phyloP scores from a whole-genome alignment of 2,329 filamentous ascomycete genomes.

The Ophiobolus disseminans region DNA sequence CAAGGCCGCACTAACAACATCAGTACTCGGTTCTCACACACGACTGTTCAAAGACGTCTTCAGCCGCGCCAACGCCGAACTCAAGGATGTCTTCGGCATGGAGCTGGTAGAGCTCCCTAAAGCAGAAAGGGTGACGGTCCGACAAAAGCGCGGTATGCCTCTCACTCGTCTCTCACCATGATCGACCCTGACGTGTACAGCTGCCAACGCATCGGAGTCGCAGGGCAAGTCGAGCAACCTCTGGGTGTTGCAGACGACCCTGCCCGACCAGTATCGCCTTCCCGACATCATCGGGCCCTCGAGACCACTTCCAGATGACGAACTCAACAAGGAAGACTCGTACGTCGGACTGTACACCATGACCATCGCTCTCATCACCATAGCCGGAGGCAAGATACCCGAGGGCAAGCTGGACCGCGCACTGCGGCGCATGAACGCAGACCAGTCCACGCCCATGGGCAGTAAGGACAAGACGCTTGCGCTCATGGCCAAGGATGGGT shows the following conservation, averaged over 20 bases:
- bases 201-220: slow-evolving; percentile 62
- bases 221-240: slow-evolving; percentile 65
- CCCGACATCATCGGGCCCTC: slow-evolving; percentile 73
- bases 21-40: slow-evolving; percentile 72
- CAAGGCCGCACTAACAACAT: slow-evolving; percentile 5
- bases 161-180: background rate
- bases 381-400: slow-evolving; percentile 73
- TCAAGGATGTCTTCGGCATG: slow-evolving; percentile 86
- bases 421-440: slow-evolving; percentile 75
- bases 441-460: slow-evolving; percentile 73
- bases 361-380: slow-evolving; percentile 76
- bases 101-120: slow-evolving; percentile 82
- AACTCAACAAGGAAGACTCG: slow-evolving; percentile 70
- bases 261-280: slow-evolving; percentile 71
- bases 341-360: slow-evolving; percentile 84
- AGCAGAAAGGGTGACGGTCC: slow-evolving; percentile 80
- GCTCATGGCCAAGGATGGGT: slow-evolving; percentile 80
- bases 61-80: slow-evolving; percentile 73
- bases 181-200: slow-evolving; percentile 43
- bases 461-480: slow-evolving; percentile 78
- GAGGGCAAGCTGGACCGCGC: slow-evolving; percentile 82
- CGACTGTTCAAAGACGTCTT: slow-evolving; percentile 81
- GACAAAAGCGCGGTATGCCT: slow-evolving; percentile 74
- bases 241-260: slow-evolving; percentile 77
- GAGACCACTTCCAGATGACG: slow-evolving; percentile 62